A percentile compares a stretch with the other conserved stretches of the same genome.
These are phyloP conservation scores for Hanseniaspora hatyaiensis DNA, from an alignment of 805 yeast species.

Conservation along the genomic window DNA sequence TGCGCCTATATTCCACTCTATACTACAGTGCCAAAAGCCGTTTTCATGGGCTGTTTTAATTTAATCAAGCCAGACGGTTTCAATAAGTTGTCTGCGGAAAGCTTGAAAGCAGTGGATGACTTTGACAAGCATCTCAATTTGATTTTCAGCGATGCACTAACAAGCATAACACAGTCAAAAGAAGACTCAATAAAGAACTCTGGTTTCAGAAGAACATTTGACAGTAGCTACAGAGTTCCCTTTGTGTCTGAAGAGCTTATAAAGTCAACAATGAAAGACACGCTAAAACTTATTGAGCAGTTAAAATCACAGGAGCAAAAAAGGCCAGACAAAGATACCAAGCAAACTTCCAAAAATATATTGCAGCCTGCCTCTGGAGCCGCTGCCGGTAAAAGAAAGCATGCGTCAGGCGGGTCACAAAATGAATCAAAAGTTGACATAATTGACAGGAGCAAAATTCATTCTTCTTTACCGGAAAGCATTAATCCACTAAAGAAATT, in stretches of 20 bases:
- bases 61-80: too few species aligned
- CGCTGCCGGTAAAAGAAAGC: too few species aligned
- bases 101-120: not conserved
- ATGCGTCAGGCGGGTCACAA: too few species aligned
- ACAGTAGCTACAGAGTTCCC: not conserved
- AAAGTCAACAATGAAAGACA: not conserved
- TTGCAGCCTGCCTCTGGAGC: too few species aligned
- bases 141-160: not conserved
- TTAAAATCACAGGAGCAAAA: not conserved
- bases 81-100: slow-evolving; percentile 9
- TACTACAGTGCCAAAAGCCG: not conserved
- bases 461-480: not conserved
- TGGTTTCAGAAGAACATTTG: slow-evolving; percentile 11
- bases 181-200: slow-evolving; percentile 15
- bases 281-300: not conserved
- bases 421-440: too few species aligned
- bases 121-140: not conserved
- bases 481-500: not conserved
- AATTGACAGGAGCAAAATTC: too few species aligned
- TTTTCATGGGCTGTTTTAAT: not conserved
- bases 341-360: slow-evolving; percentile 17
- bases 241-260: not conserved
- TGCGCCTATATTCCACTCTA: not conserved
- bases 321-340: not conserved
- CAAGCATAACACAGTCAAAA: not conserved